Evolutionary conservation across 352 stramenopile genomes (phyloP).

Genomic region (Phytopythium litorale): DNA sequence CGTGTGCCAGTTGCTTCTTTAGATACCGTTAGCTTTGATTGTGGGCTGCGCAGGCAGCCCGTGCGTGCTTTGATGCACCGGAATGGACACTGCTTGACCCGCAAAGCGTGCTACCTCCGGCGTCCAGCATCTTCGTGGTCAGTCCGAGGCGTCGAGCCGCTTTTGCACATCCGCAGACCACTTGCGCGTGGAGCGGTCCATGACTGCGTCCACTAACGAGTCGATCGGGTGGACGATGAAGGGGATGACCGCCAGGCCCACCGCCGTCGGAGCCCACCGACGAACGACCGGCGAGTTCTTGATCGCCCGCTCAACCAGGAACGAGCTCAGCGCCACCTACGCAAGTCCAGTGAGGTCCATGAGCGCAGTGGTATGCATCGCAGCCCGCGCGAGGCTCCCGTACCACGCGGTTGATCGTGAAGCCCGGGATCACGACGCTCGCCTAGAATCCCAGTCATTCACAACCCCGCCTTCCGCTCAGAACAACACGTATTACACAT

Average conservation of each 20-base stretch:
- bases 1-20: background rate
- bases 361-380: too few relatives aligned
- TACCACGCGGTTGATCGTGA: conserved; percentile 83
- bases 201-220: conserved; percentile 45
- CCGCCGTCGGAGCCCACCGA: conserved; percentile 64
- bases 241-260: conserved; percentile 77
- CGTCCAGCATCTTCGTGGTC: too few relatives aligned
- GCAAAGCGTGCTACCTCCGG: background rate
- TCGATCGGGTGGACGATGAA: conserved; percentile 89
- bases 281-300: conserved; percentile 43
- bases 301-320: conserved; percentile 26
- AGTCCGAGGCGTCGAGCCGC: conserved; percentile 19
- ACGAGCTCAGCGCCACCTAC: conserved; percentile 40
- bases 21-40: background rate
- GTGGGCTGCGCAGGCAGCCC: background rate
- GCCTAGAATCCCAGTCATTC: conserved; percentile 20
- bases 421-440: conserved; percentile 78
- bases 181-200: conserved; percentile 52
- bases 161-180: conserved; percentile 32
- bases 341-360: background rate
- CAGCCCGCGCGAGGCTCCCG: background rate
- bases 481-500: background rate
- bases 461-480: background rate
- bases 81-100: background rate
- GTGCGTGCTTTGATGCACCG: background rate